Percentiles rank a stretch among this genome's conserved stretches.
phyloP scores from a whole-genome alignment of 2,329 filamentous ascomycete genomes.

The Ascochyta viciae-villosae region DNA sequence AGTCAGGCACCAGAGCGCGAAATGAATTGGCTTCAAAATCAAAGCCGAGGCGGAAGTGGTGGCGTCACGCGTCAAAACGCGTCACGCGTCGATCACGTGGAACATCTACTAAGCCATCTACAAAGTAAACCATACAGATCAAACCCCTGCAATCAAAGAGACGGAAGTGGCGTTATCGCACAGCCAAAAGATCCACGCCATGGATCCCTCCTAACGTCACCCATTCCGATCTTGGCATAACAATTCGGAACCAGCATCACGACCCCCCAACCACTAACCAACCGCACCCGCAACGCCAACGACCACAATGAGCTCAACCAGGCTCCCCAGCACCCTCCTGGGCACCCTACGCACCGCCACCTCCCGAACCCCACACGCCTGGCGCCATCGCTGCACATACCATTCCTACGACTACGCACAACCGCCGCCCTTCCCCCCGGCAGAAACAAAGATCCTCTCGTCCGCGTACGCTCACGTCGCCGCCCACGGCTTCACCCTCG shows the following conservation, averaged over 20 bases:
- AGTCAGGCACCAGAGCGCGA: background rate
- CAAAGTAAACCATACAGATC: background rate
- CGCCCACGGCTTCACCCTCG: slow-evolving; percentile 78
- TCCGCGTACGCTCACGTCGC: slow-evolving; percentile 83
- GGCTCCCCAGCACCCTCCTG: slow-evolving; percentile 33
- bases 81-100: slow-evolving; percentile 16
- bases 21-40: background rate
- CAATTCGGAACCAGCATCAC: slow-evolving; percentile 20
- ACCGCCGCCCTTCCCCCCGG: slow-evolving; percentile 68
- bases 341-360: slow-evolving; percentile 34
- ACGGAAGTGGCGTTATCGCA: background rate
- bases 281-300: background rate
- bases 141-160: background rate
- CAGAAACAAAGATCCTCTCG: slow-evolving; percentile 79
- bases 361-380: slow-evolving; percentile 20
- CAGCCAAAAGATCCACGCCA: background rate
- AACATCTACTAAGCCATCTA: background rate
- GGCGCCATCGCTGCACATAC: slow-evolving; percentile 35
- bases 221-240: background rate
- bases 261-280: slow-evolving; percentile 3
- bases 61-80: slow-evolving; percentile 19
- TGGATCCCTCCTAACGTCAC: background rate
- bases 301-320: slow-evolving; percentile 40
- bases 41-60: slow-evolving; percentile 7
- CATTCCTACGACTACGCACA: slow-evolving; percentile 48